phyloP scores from a whole-genome alignment of 306 rosid genomes.

The Rosa multiflora region DNA sequence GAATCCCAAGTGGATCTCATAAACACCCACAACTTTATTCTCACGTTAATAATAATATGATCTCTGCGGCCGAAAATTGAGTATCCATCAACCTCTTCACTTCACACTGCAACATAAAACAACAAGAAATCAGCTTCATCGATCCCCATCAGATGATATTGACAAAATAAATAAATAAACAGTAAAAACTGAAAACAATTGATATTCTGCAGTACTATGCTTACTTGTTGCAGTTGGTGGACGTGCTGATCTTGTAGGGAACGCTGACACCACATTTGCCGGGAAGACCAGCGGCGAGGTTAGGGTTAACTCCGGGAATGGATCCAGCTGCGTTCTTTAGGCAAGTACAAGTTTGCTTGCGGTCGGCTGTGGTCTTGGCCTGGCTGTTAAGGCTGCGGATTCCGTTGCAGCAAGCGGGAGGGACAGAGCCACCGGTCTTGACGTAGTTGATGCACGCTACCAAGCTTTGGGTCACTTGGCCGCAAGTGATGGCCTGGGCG shows the following conservation, averaged over 20 bases:
- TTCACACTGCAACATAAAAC: conserved; percentile 7
- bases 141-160: background rate
- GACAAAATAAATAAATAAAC: background rate
- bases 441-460: conserved; percentile 24
- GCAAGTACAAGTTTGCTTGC: conserved; percentile 42
- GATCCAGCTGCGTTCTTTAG: conserved; percentile 18
- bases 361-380: conserved; percentile 27
- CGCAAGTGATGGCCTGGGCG: conserved; percentile 46
- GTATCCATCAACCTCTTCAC: background rate
- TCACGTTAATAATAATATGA: background rate
- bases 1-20: background rate
- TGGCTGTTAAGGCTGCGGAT: background rate
- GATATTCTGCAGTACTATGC: background rate
- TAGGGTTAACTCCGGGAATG: background rate
- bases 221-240: conserved; percentile 40
- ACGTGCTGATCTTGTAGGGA: conserved; percentile 59
- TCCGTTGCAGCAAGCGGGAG: conserved; percentile 29
- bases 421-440: background rate
- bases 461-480: conserved; percentile 12
- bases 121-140: background rate
- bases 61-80: background rate
- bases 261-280: conserved; percentile 42
- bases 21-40: conserved; percentile 6
- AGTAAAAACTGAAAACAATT: background rate
- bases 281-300: conserved; percentile 30